Percentiles rank a stretch among this genome's conserved stretches.
Conservation (phyloP, 1,139 yeast species). For the Kodamaea ohmeri region DNA sequence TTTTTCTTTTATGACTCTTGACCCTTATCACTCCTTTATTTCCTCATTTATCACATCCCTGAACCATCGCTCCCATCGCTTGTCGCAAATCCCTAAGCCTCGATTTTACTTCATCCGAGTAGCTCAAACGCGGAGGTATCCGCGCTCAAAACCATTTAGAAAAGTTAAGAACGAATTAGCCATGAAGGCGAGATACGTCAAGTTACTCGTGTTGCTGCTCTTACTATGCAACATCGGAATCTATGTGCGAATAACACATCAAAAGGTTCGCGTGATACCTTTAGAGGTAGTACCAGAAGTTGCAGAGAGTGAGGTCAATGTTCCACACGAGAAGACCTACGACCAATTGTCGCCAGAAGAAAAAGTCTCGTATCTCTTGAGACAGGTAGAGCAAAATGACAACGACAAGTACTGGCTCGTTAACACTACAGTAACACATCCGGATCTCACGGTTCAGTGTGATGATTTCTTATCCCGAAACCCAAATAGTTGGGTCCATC, state of each 20-base stretch:
- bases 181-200: conserved; percentile 7
- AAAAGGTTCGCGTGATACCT: conserved; percentile 20
- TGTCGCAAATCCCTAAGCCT: too few relatives aligned
- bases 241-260: conserved; percentile 22
- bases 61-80: too few relatives aligned
- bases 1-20: too few relatives aligned
- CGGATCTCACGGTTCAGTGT: conserved; percentile 7
- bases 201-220: conserved; percentile 22
- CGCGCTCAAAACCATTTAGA: too few relatives aligned
- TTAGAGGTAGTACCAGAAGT: conserved; percentile 21
- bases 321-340: conserved; percentile 18
- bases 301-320: conserved; percentile 23
- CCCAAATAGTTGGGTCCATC: conserved; percentile 16
- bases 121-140: too few relatives aligned
- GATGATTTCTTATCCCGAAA: conserved; percentile 12
- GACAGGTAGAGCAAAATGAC: conserved; percentile 21
- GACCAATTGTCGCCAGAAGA: conserved; percentile 20
- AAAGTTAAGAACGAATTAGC: background rate
- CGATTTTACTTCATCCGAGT: too few relatives aligned
- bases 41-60: too few relatives aligned
- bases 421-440: conserved; percentile 12
- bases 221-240: conserved; percentile 24
- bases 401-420: conserved; percentile 28
- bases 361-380: conserved; percentile 25
- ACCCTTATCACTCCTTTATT: too few relatives aligned